A percentile compares a stretch with the other conserved stretches of the same genome.
These are phyloP conservation scores for Cryptococcus sp. DNA, from an alignment of 1,284 basidiomycete species.

Conservation along the genomic window DNA sequence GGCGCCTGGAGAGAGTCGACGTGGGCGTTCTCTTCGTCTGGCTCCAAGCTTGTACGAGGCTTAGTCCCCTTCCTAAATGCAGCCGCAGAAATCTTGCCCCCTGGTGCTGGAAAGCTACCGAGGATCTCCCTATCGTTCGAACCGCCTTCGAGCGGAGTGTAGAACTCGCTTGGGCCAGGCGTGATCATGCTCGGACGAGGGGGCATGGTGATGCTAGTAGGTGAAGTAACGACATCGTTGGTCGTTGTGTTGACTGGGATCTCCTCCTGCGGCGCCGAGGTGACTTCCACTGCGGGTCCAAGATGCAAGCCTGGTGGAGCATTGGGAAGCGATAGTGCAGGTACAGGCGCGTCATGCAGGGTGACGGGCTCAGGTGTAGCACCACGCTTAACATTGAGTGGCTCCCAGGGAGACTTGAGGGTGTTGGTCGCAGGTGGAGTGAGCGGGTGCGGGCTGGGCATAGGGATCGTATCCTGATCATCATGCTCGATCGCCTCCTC, in stretches of 20 bases:
- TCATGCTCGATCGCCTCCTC: constrained; percentile 10
- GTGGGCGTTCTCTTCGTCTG: constrained; percentile 8
- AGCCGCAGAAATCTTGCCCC: constrained; percentile 41
- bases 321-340: constrained; percentile 4
- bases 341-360: constrained; percentile 12
- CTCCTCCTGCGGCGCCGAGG: background rate
- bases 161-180: constrained; percentile 16
- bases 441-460: constrained; percentile 12
- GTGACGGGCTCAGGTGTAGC: constrained; percentile 23
- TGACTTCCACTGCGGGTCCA: constrained; percentile 2
- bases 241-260: background rate
- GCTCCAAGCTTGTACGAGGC: constrained; percentile 18
- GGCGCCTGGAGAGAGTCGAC: constrained; percentile 2
- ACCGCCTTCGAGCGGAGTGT: constrained; percentile 17
- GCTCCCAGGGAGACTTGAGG: constrained; percentile 32
- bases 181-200: constrained; percentile 9
- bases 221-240: background rate
- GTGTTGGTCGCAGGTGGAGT: background rate
- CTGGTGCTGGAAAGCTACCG: background rate
- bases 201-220: background rate
- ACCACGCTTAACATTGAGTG: constrained; percentile 35
- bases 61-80: constrained; percentile 33
- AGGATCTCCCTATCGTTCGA: constrained; percentile 6
- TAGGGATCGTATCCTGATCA: background rate
- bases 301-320: background rate